Evolutionary conservation across 495 filamentous ascomycete genomes (phyloP).

Genomic region (Aspergillus conjunctus): DNA sequence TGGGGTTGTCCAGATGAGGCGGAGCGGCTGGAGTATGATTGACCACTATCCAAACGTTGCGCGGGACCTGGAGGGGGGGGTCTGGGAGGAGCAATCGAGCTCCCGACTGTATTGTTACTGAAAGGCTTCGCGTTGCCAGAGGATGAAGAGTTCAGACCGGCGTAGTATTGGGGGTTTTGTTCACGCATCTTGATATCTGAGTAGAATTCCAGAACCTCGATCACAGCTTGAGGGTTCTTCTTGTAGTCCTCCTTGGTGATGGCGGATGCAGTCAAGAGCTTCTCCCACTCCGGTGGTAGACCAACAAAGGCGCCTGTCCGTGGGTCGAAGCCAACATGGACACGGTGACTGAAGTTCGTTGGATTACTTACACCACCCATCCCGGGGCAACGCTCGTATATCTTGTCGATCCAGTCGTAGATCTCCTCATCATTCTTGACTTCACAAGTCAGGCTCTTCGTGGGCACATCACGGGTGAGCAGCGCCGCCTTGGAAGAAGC

Average conservation of each 20-base stretch:
- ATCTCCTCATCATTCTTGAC: conserved; percentile 94
- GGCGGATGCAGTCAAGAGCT: conserved; percentile 88
- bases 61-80: conserved; percentile 60
- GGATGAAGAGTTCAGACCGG: conserved; percentile 63
- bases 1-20: conserved; percentile 41
- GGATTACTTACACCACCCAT: conserved; percentile 99
- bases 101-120: conserved; percentile 51
- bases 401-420: conserved; percentile 97
- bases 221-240: conserved; percentile 96
- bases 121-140: conserved; percentile 48
- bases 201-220: conserved; percentile 97
- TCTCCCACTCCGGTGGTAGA: conserved; percentile 93
- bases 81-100: conserved; percentile 76
- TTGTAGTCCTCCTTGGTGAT: conserved; percentile 98
- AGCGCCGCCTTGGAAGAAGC: conserved; percentile 59
- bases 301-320: conserved; percentile 91
- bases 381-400: conserved; percentile 92
- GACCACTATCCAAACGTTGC: conserved; percentile 46
- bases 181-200: conserved; percentile 88
- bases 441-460: conserved; percentile 80
- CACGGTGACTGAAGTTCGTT: conserved; percentile 93
- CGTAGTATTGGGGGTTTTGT: conserved; percentile 76
- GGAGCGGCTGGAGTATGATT: conserved; percentile 41
- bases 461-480: conserved; percentile 70
- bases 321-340: conserved; percentile 97